phyloP scores from a whole-genome alignment of 441 rosid genomes.

The Arabidopsis lyrata region DNA sequence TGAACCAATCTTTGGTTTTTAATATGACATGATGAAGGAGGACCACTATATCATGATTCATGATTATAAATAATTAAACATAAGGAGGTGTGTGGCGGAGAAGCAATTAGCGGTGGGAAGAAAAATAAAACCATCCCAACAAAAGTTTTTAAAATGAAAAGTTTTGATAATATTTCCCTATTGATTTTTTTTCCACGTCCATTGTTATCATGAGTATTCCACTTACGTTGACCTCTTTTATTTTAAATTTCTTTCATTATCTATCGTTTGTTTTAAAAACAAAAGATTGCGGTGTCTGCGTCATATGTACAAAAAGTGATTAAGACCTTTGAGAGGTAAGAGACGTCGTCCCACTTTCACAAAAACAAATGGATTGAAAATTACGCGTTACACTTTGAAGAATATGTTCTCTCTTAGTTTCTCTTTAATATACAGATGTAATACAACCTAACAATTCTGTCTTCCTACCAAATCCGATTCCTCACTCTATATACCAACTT shows the following conservation, averaged over 20 bases:
- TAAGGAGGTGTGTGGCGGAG: constrained; percentile 31
- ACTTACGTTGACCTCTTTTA: constrained; percentile 39
- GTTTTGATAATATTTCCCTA: neutral
- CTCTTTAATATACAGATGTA: constrained; percentile 20
- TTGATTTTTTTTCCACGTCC: constrained; percentile 38
- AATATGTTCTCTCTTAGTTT: constrained; percentile 37
- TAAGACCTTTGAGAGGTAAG: constrained; percentile 39
- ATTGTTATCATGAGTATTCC: constrained; percentile 31
- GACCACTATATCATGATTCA: constrained; percentile 30
- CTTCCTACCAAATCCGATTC: constrained; percentile 38
- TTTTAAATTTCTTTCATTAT: constrained; percentile 34
- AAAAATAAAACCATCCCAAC: constrained; percentile 33
- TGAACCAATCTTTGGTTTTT: constrained; percentile 40
- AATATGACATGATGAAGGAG: constrained; percentile 28
- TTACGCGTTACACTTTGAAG: constrained; percentile 17
- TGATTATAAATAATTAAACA: constrained; percentile 38
- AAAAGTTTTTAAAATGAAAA: neutral
- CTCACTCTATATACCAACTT: neutral
- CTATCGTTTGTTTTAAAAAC: constrained; percentile 35
- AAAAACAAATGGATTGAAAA: constrained; percentile 15
- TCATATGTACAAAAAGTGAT: constrained; percentile 35
- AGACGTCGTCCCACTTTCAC: constrained; percentile 43
- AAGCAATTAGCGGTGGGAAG: constrained; percentile 42
- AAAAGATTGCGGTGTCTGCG: constrained; percentile 39
- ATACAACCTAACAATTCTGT: constrained; percentile 21